Evolutionary conservation across 495 filamentous ascomycete genomes (phyloP), one percentile per base, ranked within the genome.

Genomic region (Chaetomium cochliodes): DNA sequence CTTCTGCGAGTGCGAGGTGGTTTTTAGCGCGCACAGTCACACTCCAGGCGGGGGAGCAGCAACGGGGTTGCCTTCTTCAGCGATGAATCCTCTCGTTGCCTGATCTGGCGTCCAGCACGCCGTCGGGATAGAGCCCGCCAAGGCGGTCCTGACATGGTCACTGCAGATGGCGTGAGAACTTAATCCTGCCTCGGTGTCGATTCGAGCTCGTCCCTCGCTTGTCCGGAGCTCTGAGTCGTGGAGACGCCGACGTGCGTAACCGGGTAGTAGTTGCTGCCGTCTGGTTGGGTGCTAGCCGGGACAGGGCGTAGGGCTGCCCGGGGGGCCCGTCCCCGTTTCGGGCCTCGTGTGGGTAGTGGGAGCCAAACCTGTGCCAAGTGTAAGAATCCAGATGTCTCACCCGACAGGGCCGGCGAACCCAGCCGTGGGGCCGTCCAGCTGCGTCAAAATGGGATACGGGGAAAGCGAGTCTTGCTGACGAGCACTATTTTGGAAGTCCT

Each of bases 11-110:
- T n/a, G 42, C 20, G n/a, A 58, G 37, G 39, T 13, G 30, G 23
- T 58, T 44, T 47, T 30, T 58, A 30, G 56, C 22, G 37, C 3
- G 15, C 8, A 47, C 16, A 16, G 56, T 58, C 37, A 58, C 56
- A 58, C 46, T 18, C 39, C 22, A 0, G 41, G 37, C 47, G 56
- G 56, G 47, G 56, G 22, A 44, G 15, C 16, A 39, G 16, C 33
- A 37, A 37, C 33, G 33, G 5, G 53, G 2, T 42, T 20, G 41
- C 16, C 41, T 0, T 44, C 13, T 44, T 18, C 3, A 44, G 13
- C 16, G 41, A 11, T 18, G 13, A 16, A 18, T 44, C 13, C 16
- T 15, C 20, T 50, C 8, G 8, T 20, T 50, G 46, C 46, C 46
- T 18, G 20, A 50, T 44, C 13, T 18, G 41, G 41, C 11, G 41